Percentiles rank a stretch among this genome's conserved stretches.
These are phyloP conservation scores for Sclerotinia minor DNA, from an alignment of 2,329 filamentous ascomycete species.

Conservation along the genomic window DNA sequence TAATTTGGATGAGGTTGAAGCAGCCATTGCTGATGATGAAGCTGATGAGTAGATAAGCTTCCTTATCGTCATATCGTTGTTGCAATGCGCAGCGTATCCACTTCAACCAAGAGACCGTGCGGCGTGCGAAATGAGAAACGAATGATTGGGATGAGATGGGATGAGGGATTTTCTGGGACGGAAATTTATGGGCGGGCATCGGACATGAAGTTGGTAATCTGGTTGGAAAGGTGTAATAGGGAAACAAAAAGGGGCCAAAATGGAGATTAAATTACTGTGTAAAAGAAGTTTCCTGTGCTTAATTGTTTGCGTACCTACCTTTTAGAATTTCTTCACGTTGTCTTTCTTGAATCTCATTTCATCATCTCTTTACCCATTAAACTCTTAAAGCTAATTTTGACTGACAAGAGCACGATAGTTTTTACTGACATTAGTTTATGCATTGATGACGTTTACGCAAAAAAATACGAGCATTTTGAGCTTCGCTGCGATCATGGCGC, in stretches of 20 bases:
- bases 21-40: slow-evolving; percentile 25
- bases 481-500: not conserved
- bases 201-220: slow-evolving; percentile 7
- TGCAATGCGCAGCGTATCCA: slow-evolving; percentile 7
- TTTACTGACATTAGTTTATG: slow-evolving; percentile 2
- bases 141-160: slow-evolving; percentile 12
- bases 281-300: not conserved
- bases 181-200: not conserved
- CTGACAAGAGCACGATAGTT: not conserved
- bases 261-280: not conserved
- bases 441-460: not conserved
- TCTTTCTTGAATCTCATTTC: not conserved
- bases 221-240: slow-evolving; percentile 3
- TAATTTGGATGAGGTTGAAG: slow-evolving; percentile 27
- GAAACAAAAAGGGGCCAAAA: not conserved
- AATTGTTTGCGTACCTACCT: not conserved
- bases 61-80: slow-evolving; percentile 4
- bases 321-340: not conserved
- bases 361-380: not conserved
- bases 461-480: not conserved
- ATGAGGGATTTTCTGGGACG: not conserved
- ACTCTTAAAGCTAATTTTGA: not conserved
- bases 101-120: slow-evolving; percentile 2
- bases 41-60: slow-evolving; percentile 27
- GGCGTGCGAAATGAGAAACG: slow-evolving; percentile 8